A percentile compares a stretch with the other conserved stretches of the same genome.
Conservation (phyloP, 2,329 filamentous ascomycete species). For the Aspergillus pseudonomiae region DNA sequence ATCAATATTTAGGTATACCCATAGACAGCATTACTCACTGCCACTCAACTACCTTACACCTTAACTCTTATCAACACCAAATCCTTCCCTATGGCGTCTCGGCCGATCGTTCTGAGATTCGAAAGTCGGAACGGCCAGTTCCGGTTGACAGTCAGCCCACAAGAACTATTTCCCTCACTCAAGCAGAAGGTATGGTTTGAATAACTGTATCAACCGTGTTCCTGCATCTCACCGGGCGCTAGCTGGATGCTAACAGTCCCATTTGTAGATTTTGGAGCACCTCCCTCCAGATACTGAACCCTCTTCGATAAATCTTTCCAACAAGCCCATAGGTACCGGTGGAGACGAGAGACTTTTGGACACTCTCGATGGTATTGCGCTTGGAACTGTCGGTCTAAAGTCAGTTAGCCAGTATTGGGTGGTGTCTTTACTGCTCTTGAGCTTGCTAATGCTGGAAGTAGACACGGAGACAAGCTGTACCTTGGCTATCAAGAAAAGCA, state of each 20-base stretch:
- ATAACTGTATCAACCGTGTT: not conserved
- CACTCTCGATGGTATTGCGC: constrained; percentile 57
- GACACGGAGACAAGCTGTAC: constrained; percentile 90
- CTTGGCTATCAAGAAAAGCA: constrained; percentile 72
- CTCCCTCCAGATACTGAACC: constrained; percentile 60
- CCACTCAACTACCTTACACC: not conserved
- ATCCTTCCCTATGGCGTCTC: constrained; percentile 38
- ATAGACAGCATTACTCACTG: not conserved
- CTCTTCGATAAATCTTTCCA: constrained; percentile 60
- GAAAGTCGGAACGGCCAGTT: constrained; percentile 92
- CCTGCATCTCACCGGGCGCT: too few species aligned
- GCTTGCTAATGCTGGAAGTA: constrained; percentile 37
- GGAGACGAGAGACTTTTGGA: constrained; percentile 59
- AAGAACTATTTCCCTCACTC: constrained; percentile 69
- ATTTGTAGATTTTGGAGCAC: constrained; percentile 57
- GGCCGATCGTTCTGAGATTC: constrained; percentile 78
- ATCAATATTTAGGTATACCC: not conserved
- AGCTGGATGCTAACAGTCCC: constrained; percentile 14
- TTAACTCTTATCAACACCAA: not conserved
- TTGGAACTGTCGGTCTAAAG: constrained; percentile 61
- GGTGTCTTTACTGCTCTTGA: too few species aligned
- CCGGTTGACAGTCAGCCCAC: constrained; percentile 75
- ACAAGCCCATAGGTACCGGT: constrained; percentile 59
- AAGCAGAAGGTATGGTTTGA: constrained; percentile 45
- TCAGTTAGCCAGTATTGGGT: constrained; percentile 33